Evolutionary conservation across 352 stramenopile species (phyloP).

Genomic region (Phytophthora syringae): DNA sequence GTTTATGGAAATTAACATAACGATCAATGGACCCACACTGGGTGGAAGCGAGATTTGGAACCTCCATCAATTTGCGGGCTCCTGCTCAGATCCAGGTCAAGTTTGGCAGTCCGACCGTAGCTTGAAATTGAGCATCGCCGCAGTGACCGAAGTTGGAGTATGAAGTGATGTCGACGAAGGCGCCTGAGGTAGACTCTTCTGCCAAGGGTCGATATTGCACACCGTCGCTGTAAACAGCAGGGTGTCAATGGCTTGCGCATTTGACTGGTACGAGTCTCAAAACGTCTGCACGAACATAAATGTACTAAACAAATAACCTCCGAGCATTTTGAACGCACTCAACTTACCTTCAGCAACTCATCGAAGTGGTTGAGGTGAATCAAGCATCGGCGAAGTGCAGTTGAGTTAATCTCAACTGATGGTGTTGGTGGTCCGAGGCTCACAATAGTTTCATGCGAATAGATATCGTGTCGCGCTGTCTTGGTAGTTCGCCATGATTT

Average conservation of each 20-base stretch:
- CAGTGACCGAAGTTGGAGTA: neutral
- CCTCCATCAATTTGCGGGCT: too few relatives aligned
- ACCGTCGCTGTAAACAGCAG: slow-evolving; percentile 2
- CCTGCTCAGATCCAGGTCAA: too few relatives aligned
- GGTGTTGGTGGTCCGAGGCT: neutral
- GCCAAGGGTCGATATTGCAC: neutral
- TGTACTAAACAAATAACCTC: too few relatives aligned
- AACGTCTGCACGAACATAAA: neutral
- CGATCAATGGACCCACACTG: too few relatives aligned
- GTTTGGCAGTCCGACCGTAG: neutral
- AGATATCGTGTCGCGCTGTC: too few relatives aligned
- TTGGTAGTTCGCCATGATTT: too few relatives aligned
- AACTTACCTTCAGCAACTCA: neutral
- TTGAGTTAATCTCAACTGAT: neutral
- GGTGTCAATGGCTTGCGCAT: neutral
- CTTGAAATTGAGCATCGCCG: neutral
- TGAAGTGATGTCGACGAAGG: neutral
- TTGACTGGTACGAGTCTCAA: neutral
- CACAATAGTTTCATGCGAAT: slow-evolving; percentile 6
- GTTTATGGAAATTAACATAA: too few relatives aligned
- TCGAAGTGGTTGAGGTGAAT: neutral
- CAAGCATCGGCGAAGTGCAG: too few relatives aligned
- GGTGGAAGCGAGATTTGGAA: too few relatives aligned
- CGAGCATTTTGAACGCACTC: too few relatives aligned
- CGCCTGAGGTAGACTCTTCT: neutral